Evolutionary conservation across 371 early-diverging fungal genomes (phyloP).

Genomic region (Mortierella sp.): DNA sequence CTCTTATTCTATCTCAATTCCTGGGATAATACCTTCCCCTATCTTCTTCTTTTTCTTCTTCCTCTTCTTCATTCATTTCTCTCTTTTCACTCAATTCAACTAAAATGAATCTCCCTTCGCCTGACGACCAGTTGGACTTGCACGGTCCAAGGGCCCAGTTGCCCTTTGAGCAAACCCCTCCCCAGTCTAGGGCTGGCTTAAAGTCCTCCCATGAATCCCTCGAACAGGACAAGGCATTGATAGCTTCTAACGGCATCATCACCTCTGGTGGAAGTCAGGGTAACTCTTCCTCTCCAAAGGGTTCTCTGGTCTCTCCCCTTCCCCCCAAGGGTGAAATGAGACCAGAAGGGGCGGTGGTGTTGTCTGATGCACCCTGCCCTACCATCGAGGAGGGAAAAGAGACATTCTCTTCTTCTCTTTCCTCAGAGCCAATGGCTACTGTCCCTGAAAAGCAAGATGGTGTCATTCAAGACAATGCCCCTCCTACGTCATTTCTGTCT

Average conservation of each 20-base stretch:
- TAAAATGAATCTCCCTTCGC: conserved; percentile 53
- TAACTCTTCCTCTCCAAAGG: conserved; percentile 1
- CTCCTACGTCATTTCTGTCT: neutral
- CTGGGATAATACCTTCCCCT: too few species aligned
- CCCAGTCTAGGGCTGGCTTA: conserved; percentile 42
- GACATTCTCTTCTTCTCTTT: neutral
- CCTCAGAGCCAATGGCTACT: too few species aligned
- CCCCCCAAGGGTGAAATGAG: conserved; percentile 23
- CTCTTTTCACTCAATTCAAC: neutral
- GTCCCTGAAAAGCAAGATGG: too few species aligned
- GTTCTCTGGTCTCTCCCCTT: conserved; percentile 31
- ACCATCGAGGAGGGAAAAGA: neutral
- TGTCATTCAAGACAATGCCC: too few species aligned
- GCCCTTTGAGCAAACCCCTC: conserved; percentile 54
- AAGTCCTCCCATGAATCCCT: conserved; percentile 50
- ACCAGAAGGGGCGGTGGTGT: conserved; percentile 31
- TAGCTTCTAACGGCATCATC: conserved; percentile 43
- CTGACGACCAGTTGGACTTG: conserved; percentile 55
- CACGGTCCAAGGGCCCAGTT: conserved; percentile 53
- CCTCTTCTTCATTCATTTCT: neutral
- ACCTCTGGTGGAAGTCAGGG: conserved; percentile 34
- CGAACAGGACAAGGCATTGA: conserved; percentile 33
- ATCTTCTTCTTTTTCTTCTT: neutral
- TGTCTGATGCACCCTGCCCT: neutral
- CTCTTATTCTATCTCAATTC: neutral